Conservation (phyloP, 805 yeast genomes). For the Saccharomycopsis fodiens region DNA sequence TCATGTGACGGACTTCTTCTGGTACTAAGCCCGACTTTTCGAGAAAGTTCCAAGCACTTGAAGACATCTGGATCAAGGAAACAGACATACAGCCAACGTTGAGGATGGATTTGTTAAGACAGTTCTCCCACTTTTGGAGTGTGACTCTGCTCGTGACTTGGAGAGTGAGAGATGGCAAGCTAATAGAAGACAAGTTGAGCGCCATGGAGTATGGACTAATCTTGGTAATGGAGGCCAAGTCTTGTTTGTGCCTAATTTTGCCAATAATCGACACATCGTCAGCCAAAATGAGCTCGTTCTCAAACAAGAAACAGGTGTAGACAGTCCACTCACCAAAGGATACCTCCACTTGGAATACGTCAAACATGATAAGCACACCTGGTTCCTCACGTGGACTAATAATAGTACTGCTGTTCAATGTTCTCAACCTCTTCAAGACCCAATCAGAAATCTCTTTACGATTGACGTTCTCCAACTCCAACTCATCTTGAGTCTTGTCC, state of each 20-base stretch:
- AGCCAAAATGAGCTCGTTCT: conserved; percentile 26
- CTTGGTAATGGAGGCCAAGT: conserved; percentile 28
- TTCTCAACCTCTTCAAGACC: conserved; percentile 3
- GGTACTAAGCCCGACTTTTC: conserved; percentile 31
- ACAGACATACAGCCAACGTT: conserved; percentile 7
- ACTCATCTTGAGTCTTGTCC: conserved; percentile 7
- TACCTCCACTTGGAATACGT: conserved; percentile 31
- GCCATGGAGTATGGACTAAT: conserved; percentile 25
- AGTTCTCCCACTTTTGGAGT: conserved; percentile 36
- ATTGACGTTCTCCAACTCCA: conserved; percentile 9
- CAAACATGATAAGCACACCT: conserved; percentile 18
- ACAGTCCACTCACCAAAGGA: conserved; percentile 38
- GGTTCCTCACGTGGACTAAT: conserved; percentile 1
- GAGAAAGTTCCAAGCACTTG: conserved; percentile 41
- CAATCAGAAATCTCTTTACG: conserved; percentile 9
- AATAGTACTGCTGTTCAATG: conserved; percentile 4
- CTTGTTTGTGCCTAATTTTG: conserved; percentile 31
- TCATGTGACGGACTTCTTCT: conserved; percentile 31
- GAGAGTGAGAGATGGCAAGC: conserved; percentile 38
- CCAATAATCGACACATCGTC: conserved; percentile 30
- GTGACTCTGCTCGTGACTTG: conserved; percentile 28
- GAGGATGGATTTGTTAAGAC: conserved; percentile 17
- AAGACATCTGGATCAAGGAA: conserved; percentile 40
- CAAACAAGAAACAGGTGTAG: conserved; percentile 30
- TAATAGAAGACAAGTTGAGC: conserved; percentile 33